These are phyloP conservation scores for Solanum virginianum DNA, from an alignment of 257 asterid genomes.

Conservation along the genomic window DNA sequence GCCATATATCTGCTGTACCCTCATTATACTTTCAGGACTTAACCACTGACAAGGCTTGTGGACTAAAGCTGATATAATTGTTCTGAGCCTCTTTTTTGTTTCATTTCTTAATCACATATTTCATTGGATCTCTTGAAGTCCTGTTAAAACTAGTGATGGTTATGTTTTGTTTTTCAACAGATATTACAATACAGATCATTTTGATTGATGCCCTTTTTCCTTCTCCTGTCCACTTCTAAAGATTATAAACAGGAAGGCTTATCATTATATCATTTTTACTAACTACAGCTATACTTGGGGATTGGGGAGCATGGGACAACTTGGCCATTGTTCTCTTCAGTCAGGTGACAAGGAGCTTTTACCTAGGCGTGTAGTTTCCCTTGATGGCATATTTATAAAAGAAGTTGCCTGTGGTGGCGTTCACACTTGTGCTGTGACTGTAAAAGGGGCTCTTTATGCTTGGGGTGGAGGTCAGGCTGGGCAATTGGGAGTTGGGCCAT, in stretches of 20 bases:
- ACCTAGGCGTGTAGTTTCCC: constrained; percentile 80
- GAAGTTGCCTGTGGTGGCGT: constrained; percentile 88
- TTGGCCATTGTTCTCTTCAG: constrained; percentile 88
- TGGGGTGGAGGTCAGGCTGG: constrained; percentile 98
- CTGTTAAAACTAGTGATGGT: neutral
- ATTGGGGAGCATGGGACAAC: constrained; percentile 94
- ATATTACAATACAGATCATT: neutral
- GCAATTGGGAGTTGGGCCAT: constrained; percentile 92
- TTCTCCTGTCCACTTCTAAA: neutral
- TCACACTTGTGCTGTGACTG: constrained; percentile 83
- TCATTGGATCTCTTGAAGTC: neutral
- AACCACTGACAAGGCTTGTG: neutral
- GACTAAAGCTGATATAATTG: neutral
- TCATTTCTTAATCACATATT: neutral
- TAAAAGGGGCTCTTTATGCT: constrained; percentile 75
- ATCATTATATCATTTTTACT: neutral
- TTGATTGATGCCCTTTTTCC: neutral
- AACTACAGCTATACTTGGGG: constrained; percentile 92
- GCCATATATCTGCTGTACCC: neutral
- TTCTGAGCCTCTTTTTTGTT: neutral
- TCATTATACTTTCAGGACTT: neutral
- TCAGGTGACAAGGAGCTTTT: constrained; percentile 70
- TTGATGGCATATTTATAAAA: constrained; percentile 47
- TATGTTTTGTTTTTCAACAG: neutral
- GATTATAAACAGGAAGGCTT: neutral